Base-by-base conservation (phyloP, 78 protist genomes). In the Dictyostelium firmibasis region DNA sequence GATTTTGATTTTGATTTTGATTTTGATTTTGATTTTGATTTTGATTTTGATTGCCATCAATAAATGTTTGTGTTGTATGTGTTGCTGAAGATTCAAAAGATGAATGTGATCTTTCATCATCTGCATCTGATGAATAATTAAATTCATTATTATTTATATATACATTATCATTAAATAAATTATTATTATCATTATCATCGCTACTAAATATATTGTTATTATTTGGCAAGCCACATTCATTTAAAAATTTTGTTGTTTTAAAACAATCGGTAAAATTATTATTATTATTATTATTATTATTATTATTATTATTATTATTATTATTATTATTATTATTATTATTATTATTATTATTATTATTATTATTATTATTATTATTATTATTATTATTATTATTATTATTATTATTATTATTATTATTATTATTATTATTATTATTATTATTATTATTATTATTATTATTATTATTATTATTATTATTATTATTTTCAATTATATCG, bases 21-120 rank as follows among this genome's bases (percentile, higher is more conserved):
- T 81, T 75, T 81, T 25, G 86, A 79, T 50, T 81, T 87, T 41
- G 86, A 76, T 57, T 76, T 76, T 67, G 18, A 23, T n/a, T 23
- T 11, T 64, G 35, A 10, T 64, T 1, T 25, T 25, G 72, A 25
- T 64, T 18, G 3, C 0, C 70, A 25, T 67, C 91, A 33, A 47
- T 62, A 72, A 29, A 64, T 57, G 92, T 36, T n/a, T 74, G 44
- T 8, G 81, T n/a, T 18, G 83, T 77, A 67, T 25, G 27, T 20
- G 83, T 41, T 31, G 83, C 11, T 16, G 11, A 20, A 20, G 83
- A 77, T 23, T 77, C 33, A 41, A 14, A 47, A 41, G 83, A 77
- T 20, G 50, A 23, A 8, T 77, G 33, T 35, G 83, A 77, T 77
- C 60, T 53, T 82, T 82, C 75, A 33, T 53, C 85, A 29, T 81